Conservation (phyloP, 805 yeast genomes). For the Lipomyces oligophaga region DNA sequence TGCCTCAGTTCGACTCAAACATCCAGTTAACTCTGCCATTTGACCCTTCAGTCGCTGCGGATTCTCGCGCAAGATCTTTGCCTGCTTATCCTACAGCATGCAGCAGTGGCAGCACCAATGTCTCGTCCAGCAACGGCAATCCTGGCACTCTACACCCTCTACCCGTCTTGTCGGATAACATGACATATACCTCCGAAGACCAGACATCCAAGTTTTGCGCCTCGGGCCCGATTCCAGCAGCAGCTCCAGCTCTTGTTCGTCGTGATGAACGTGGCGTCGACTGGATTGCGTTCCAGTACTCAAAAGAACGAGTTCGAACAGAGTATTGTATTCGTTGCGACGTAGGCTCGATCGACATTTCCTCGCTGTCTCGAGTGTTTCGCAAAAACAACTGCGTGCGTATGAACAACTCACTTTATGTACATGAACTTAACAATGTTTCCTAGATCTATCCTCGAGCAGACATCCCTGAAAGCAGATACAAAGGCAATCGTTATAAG, state of each 20-base stretch:
- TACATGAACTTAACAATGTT: not conserved
- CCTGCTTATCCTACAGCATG: not conserved
- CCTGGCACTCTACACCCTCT: too few species aligned
- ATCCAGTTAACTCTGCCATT: too few species aligned
- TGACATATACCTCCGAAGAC: too few species aligned
- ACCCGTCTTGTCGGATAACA: too few species aligned
- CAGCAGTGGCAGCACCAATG: slow-evolving; percentile 3
- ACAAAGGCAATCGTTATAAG: slow-evolving; percentile 45
- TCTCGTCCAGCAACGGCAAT: not conserved
- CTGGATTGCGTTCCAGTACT: slow-evolving; percentile 39
- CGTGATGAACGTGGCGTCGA: slow-evolving; percentile 33
- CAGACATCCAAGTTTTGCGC: too few species aligned
- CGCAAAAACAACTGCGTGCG: slow-evolving; percentile 40
- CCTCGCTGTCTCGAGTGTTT: slow-evolving; percentile 37
- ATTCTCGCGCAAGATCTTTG: not conserved
- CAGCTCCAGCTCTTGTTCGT: slow-evolving; percentile 31
- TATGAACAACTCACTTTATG: not conserved
- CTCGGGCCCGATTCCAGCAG: slow-evolving; percentile 36
- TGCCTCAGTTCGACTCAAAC: too few species aligned
- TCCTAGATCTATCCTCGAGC: slow-evolving; percentile 46
- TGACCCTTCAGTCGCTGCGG: too few species aligned
- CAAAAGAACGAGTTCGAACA: slow-evolving; percentile 34
- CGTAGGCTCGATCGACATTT: slow-evolving; percentile 33
- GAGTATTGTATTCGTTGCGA: slow-evolving; percentile 38
- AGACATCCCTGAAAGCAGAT: slow-evolving; percentile 42